A percentile compares a stretch with the other conserved stretches of the same genome.
Evolutionary conservation across 1,139 yeast genomes (phyloP).

Genomic region (Arxiozyma slooffiae): DNA sequence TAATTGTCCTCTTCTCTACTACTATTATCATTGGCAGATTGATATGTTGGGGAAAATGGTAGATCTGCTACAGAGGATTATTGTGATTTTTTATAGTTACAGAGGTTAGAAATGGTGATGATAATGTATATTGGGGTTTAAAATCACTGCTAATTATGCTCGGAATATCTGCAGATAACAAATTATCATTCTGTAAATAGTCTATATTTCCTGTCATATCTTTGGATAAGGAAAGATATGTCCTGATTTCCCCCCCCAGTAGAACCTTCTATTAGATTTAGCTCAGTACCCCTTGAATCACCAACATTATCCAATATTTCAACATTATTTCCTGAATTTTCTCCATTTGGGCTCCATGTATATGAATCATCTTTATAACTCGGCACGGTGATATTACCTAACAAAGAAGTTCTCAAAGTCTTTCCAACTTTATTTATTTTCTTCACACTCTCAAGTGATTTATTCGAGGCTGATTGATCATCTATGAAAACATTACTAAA

Average conservation of each 20-base stretch:
- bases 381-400: not conserved
- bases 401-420: not conserved
- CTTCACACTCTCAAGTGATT: not conserved
- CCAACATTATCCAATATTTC: not conserved
- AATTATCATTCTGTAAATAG: not conserved
- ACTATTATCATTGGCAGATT: not conserved
- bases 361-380: not conserved
- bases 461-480: not conserved
- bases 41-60: constrained; percentile 3
- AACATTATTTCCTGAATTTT: not conserved
- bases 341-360: too few species aligned
- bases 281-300: not conserved
- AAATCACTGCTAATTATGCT: not conserved
- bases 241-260: not conserved
- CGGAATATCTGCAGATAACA: constrained; percentile 4
- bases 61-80: not conserved
- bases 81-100: not conserved
- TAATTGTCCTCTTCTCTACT: constrained; percentile 6
- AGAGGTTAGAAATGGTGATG: not conserved
- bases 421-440: not conserved
- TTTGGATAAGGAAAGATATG: too few species aligned
- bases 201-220: too few species aligned
- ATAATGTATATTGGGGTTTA: not conserved
- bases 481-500: not conserved
- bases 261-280: not conserved